Conservation (phyloP, 768 basidiomycete genomes). For the Suillus spraguei region DNA sequence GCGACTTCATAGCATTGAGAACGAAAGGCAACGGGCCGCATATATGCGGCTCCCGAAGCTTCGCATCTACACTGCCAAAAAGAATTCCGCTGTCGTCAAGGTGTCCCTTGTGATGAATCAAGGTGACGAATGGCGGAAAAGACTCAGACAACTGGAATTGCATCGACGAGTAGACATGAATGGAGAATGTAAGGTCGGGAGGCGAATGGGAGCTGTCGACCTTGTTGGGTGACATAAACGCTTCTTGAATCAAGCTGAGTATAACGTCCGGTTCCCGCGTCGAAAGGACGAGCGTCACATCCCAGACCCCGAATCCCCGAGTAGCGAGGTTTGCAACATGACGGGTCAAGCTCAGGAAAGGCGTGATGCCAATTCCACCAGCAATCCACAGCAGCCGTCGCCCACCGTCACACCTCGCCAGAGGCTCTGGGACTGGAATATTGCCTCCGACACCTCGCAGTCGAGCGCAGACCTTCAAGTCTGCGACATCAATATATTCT, state of each 20-base stretch:
- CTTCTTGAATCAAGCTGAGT: slow-evolving; percentile 42
- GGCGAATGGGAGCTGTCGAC: slow-evolving; percentile 1
- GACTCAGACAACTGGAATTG: slow-evolving; percentile 7
- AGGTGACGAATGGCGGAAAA: slow-evolving; percentile 15
- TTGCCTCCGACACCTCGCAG: slow-evolving; percentile 57
- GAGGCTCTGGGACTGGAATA: slow-evolving; percentile 34
- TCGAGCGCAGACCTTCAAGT: slow-evolving; percentile 43
- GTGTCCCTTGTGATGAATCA: slow-evolving; percentile 20
- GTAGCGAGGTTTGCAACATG: slow-evolving; percentile 20
- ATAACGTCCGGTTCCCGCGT: slow-evolving; percentile 57
- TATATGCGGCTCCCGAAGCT: slow-evolving; percentile 21
- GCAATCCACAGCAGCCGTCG: slow-evolving; percentile 56
- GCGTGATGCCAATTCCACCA: slow-evolving; percentile 67
- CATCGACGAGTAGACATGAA: slow-evolving; percentile 21
- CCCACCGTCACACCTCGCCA: slow-evolving; percentile 26
- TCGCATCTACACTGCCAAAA: slow-evolving; percentile 22
- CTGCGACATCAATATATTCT: slow-evolving; percentile 20
- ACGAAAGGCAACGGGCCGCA: slow-evolving; percentile 30
- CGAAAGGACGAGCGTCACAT: slow-evolving; percentile 52
- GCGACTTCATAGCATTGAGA: slow-evolving; percentile 24
- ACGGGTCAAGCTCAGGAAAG: slow-evolving; percentile 57
- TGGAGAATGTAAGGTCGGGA: slow-evolving; percentile 17
- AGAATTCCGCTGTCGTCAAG: slow-evolving; percentile 22
- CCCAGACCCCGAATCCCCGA: slow-evolving; percentile 29
- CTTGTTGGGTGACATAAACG: slow-evolving; percentile 19